Evolutionary conservation across 1,284 basidiomycete genomes (phyloP), one percentile per base, ranked within the genome.

Genomic region (Quambalaria eucalypti): DNA sequence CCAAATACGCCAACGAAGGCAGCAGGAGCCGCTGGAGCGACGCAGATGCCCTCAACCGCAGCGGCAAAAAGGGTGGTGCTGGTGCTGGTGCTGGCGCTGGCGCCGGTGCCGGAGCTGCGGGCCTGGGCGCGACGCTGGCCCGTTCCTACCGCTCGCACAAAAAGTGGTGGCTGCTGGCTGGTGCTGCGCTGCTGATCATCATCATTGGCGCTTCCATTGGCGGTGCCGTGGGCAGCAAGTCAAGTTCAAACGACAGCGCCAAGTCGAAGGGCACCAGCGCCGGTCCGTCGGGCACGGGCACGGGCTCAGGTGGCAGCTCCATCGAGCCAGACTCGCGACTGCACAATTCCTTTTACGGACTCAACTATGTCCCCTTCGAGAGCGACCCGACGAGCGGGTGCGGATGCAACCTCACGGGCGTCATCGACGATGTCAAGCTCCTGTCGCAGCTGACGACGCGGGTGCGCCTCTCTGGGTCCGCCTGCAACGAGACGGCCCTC

Each of bases 321-420:
- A 88, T 88, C 71, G 69, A 73, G 47, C 85, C 83, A 76, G 82
- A 88, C 74, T 49, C 79, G 4, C 76, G 78, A 8, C 77, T 89
- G 47, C 80, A 83, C 63, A 80, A 84, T 55, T 79, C 80, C 10
- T 86, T 86, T 78, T 88, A 63, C 47, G 68, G 66, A 1, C 50
- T 71, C 5, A 67, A 65, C 59, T 71, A 71, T 28, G 69, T 65
- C 7, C 66, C 66, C 5, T 26, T 9, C 19, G n/a, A 21, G 16
- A 23, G 16, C 7, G 25, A 46, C 42, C 4, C 25, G 42, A 46
- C 42, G 2, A 14, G 78, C 0, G 61, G 61, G 19, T 80, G 79
- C 56, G 78, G 78, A 12, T 77, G 76, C 10, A 70, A 68, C 0
- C 78, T 77, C 54, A 63, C 74, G 12, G 76, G 78, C 39, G 77